Percentiles rank a stretch among this genome's conserved stretches.
phyloP scores from a whole-genome alignment of 1,139 yeast species.

The Ogataea hybrid region DNA sequence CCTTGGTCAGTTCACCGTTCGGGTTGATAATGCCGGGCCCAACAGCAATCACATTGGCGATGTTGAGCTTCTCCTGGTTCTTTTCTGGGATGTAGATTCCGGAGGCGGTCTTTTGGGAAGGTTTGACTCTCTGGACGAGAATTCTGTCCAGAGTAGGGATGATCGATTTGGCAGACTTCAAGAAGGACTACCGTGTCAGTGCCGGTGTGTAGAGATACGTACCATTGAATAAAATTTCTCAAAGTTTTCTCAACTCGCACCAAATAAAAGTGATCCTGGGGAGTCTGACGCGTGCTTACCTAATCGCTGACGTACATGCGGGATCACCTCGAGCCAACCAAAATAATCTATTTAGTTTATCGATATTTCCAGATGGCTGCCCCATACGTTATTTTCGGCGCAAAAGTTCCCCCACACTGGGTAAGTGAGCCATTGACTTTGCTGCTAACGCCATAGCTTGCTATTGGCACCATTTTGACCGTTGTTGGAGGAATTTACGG shows the following conservation, averaged over 20 bases:
- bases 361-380: slow-evolving; percentile 46
- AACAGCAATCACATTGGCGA: slow-evolving; percentile 75
- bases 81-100: slow-evolving; percentile 97
- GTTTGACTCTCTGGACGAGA: slow-evolving; percentile 53
- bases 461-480: slow-evolving; percentile 36
- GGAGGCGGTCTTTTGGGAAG: slow-evolving; percentile 64
- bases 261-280: not conserved
- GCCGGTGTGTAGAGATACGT: not conserved
- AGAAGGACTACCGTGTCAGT: slow-evolving; percentile 34
- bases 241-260: slow-evolving; percentile 1
- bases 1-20: slow-evolving; percentile 68
- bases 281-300: not conserved
- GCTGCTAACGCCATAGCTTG: slow-evolving; percentile 27
- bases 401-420: slow-evolving; percentile 60
- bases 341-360: slow-evolving; percentile 8
- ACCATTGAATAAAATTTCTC: slow-evolving; percentile 11
- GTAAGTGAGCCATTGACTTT: slow-evolving; percentile 40
- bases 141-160: slow-evolving; percentile 95
- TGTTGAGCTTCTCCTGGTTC: slow-evolving; percentile 89
- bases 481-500: slow-evolving; percentile 37
- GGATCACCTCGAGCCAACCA: slow-evolving; percentile 4
- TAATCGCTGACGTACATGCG: not conserved
- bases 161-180: slow-evolving; percentile 84
- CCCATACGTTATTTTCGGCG: slow-evolving; percentile 62
- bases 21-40: slow-evolving; percentile 55